Evolutionary conservation across 176 grass and related monocot genomes (phyloP), one percentile per base, ranked within the genome.

Genomic region (Paspalum vaginatum): DNA sequence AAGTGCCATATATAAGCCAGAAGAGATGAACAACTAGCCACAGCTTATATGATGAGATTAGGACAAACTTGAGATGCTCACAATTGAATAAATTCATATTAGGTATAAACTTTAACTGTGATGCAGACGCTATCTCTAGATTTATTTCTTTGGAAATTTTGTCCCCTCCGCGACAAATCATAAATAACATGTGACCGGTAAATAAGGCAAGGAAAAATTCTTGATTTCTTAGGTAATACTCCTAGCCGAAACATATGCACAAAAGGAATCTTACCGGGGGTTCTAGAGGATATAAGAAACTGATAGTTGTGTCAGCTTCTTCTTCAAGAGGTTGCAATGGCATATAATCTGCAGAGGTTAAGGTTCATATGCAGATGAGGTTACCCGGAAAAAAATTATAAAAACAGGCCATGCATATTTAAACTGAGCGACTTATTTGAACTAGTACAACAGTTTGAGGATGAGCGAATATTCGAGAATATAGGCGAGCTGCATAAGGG

Each of bases 231-330:
- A 80, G 14, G 20, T 46, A 76, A 21, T 44, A 48, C 43, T 42
- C 8, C 64, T 47, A 11, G 25, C 15, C 27, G 38, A 21, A 80
- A 80, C 41, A 84, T 70, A 82, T 8, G 2, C 44, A 61, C 9
- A 67, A 79, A 80, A 65, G 15, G 60, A 80, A 82, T 47, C 88
- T 85, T 86, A 98, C 96, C n/a, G 90, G 96, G 4, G 96, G 92
- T 86, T 98, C 92, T 46, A 85, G 74, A 78, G 92, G 92, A 86
- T 89, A 98, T 70, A 98, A 91, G 65, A 98, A 93, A 71, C 89
- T 91, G 81, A 98, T 88, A 62, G 89, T 72, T 12, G 92, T 95
- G 65, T 95, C 90, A 75, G 87, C 81, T 78, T 98, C 90, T 12
- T 98, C 92, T 76, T 98, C 92, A 18, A 86, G 72, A 76, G 87